Evolutionary conservation across 2,329 filamentous ascomycete species (phyloP).

Genomic region (Fusarium clavum): DNA sequence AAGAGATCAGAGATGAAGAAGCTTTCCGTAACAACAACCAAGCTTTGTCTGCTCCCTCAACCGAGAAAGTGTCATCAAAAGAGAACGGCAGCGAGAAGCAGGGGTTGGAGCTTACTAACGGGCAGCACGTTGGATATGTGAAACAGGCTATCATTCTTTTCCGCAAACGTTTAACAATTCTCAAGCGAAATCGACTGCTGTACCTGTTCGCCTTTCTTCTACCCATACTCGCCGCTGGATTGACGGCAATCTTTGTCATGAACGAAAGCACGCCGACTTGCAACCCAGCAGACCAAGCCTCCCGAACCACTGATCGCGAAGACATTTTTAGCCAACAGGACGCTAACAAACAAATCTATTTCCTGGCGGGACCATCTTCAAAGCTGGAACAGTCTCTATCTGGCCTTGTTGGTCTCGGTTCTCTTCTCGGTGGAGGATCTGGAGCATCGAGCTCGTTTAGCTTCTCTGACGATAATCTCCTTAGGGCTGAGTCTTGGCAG

Average conservation of each 20-base stretch:
- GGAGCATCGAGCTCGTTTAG: not conserved
- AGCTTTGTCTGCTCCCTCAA: constrained; percentile 22
- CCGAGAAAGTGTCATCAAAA: constrained; percentile 40
- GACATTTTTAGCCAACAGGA: constrained; percentile 55
- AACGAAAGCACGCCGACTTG: constrained; percentile 65
- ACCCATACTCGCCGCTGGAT: constrained; percentile 80
- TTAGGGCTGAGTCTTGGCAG: constrained; percentile 70
- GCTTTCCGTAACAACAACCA: constrained; percentile 45
- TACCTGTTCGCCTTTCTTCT: constrained; percentile 80
- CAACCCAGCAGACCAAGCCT: constrained; percentile 60
- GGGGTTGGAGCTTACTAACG: constrained; percentile 71
- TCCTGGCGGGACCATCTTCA: constrained; percentile 52
- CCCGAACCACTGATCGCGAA: constrained; percentile 52
- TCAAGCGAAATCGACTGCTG: constrained; percentile 82
- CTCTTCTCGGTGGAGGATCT: not conserved
- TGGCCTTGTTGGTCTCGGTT: constrained; percentile 30
- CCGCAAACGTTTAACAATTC: constrained; percentile 79
- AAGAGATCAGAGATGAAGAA: constrained; percentile 75
- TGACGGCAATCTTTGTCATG: constrained; percentile 81
- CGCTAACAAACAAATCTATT: constrained; percentile 38
- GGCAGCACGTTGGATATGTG: constrained; percentile 74
- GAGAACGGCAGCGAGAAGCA: constrained; percentile 47
- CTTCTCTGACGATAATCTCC: constrained; percentile 15
- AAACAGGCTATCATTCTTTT: constrained; percentile 81
- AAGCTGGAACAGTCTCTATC: constrained; percentile 51